Percentiles rank a stretch among this genome's conserved stretches.
Conservation (phyloP, 257 asterid genomes). For the Nicotiana sylvestris region DNA sequence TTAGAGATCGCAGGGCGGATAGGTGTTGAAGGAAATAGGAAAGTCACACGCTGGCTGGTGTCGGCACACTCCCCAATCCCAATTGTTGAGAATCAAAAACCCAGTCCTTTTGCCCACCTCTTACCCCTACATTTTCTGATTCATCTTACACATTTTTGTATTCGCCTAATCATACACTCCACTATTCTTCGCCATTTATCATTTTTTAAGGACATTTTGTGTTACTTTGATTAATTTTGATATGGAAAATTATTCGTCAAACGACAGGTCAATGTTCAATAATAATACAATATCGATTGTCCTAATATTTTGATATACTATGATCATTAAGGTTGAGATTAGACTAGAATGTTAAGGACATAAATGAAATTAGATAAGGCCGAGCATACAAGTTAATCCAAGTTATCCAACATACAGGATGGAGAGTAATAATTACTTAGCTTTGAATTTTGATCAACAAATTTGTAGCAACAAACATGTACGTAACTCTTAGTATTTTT, state of each 20-base stretch:
- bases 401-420: too few species aligned
- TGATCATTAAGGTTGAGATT: too few species aligned
- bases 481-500: too few species aligned
- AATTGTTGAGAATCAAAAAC: neutral
- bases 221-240: neutral
- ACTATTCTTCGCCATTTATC: neutral
- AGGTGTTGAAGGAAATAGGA: too few species aligned
- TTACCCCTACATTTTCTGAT: neutral
- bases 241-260: neutral
- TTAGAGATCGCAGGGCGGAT: too few species aligned
- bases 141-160: neutral
- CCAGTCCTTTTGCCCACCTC: neutral
- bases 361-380: neutral
- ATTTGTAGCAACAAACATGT: too few species aligned
- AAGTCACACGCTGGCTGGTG: too few species aligned
- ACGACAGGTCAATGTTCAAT: neutral
- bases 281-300: neutral
- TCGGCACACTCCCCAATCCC: too few species aligned
- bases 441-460: too few species aligned
- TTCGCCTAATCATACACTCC: neutral
- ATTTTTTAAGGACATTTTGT: neutral
- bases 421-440: too few species aligned
- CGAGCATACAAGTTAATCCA: too few species aligned
- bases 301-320: neutral
- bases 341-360: neutral